Base-by-base conservation (phyloP, 2,329 filamentous ascomycete species). In the Neonectria faginata region DNA sequence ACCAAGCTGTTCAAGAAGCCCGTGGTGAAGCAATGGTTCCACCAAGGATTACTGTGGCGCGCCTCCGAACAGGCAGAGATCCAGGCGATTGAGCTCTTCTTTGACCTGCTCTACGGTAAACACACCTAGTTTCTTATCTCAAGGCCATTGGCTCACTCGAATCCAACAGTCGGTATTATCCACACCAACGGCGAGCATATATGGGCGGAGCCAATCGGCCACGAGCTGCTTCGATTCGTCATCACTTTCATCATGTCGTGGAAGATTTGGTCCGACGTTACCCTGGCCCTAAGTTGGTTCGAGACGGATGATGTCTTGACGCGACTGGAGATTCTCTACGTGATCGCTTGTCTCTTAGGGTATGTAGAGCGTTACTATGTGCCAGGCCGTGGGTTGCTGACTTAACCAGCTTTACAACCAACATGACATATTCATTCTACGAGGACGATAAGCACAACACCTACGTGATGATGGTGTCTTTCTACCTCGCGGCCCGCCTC, bases 241-340 rank as follows among this genome's bases (percentile, higher is more conserved):
- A 85, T 89, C 45, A 88, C 86, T 0, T 90, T 91, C 71, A 84
- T 86, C 65, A 83, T 90, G 78, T 84, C 84, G 31, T 89, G 85
- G 83, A 89, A 89, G 71, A 86, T 90, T 66, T 91, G 88, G 88
- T 82, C 80, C 52, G 88, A 90, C 65, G 80, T 90, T 53, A 81
- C 83, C 10, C 72, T 86, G 22, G 77, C 88, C 9, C 81, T 90
- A 62, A 84, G 82, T 62, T 89, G 88, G 87, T 89, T 90, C 70
- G 86, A 90, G 68, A 84, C 83, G 25, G 86, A 89, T 67, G 88
- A 91, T 68, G 82, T 91, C 39, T 72, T 87, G 12, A 86, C 88
- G 64, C 79, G 88, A 20, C 65, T 88, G 29, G 83, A 82, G n/a
- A 82, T 91, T 16, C 76, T 91, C 1, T 89, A 90, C 71, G 81